phyloP scores from a whole-genome alignment of 495 filamentous ascomycete species.

The Pseudoneurospora amorphoporcata region DNA sequence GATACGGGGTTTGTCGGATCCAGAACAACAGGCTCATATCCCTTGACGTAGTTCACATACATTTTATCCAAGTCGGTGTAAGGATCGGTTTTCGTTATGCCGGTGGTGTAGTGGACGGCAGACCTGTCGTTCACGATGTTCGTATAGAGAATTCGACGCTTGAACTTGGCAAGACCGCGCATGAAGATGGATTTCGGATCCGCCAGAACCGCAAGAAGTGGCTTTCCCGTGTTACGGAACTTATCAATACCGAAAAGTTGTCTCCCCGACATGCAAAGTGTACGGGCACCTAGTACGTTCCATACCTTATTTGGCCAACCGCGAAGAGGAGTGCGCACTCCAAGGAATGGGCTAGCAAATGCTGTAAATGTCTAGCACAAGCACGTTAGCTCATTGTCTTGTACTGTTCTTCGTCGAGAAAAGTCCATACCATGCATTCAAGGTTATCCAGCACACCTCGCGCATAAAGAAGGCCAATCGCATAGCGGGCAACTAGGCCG shows the following conservation, averaged over 20 bases:
- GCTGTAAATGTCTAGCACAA: constrained; percentile 72
- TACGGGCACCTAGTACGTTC: constrained; percentile 71
- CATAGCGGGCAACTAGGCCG: constrained; percentile 79
- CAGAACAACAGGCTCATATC: constrained; percentile 68
- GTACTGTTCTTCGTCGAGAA: background rate
- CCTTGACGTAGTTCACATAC: constrained; percentile 59
- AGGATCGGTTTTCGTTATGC: constrained; percentile 63
- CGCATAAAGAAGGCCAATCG: constrained; percentile 71
- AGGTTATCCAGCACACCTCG: constrained; percentile 69
- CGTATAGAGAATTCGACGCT: constrained; percentile 62
- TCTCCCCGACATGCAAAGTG: constrained; percentile 67
- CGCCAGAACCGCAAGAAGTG: constrained; percentile 69
- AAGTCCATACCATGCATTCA: constrained; percentile 54
- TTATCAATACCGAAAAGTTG: constrained; percentile 83
- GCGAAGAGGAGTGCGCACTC: constrained; percentile 63
- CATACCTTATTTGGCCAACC: constrained; percentile 59
- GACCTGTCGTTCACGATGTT: constrained; percentile 79
- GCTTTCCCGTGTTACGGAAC: constrained; percentile 70
- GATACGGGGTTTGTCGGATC: constrained; percentile 55
- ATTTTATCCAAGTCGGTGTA: constrained; percentile 55
- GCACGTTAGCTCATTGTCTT: constrained; percentile 9
- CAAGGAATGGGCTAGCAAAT: constrained; percentile 84
- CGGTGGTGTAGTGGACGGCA: constrained; percentile 72
- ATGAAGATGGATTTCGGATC: constrained; percentile 84
- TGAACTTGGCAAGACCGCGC: constrained; percentile 62